Evolutionary conservation across 1,284 basidiomycete genomes (phyloP).

Genomic region (Tilletiaria anomala): DNA sequence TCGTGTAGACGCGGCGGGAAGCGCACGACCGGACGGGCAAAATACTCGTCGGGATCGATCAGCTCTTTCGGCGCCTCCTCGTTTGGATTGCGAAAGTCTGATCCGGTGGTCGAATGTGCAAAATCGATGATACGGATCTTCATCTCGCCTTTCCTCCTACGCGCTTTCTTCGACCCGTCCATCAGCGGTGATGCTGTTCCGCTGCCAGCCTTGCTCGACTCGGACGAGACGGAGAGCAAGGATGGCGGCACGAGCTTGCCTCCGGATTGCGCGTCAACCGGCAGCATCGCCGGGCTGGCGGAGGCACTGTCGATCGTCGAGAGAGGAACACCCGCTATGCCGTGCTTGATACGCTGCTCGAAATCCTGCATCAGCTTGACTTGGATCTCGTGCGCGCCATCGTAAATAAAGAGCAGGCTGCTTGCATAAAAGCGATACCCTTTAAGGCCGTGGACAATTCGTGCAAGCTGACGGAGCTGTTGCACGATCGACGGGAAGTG

Average conservation of each 20-base stretch:
- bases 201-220: background rate
- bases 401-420: conserved; percentile 90
- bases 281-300: background rate
- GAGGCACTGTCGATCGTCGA: background rate
- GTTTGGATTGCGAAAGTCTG: conserved; percentile 60
- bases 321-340: conserved; percentile 8
- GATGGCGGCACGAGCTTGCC: background rate
- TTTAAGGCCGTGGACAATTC: conserved; percentile 69
- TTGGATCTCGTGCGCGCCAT: conserved; percentile 78
- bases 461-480: conserved; percentile 84
- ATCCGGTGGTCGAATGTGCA: conserved; percentile 91
- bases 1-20: conserved; percentile 83
- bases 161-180: background rate
- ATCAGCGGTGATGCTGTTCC: background rate
- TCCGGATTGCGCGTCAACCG: background rate
- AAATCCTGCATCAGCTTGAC: conserved; percentile 43
- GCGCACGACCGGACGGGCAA: conserved; percentile 22
- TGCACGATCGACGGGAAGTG: conserved; percentile 82
- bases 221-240: background rate
- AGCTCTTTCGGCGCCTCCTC: background rate
- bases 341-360: conserved; percentile 11
- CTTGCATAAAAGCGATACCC: conserved; percentile 97
- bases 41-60: conserved; percentile 4
- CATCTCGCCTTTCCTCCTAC: conserved; percentile 55
- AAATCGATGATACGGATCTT: conserved; percentile 96